Base-by-base conservation (phyloP, 768 basidiomycete species). In the Collybia sordida region DNA sequence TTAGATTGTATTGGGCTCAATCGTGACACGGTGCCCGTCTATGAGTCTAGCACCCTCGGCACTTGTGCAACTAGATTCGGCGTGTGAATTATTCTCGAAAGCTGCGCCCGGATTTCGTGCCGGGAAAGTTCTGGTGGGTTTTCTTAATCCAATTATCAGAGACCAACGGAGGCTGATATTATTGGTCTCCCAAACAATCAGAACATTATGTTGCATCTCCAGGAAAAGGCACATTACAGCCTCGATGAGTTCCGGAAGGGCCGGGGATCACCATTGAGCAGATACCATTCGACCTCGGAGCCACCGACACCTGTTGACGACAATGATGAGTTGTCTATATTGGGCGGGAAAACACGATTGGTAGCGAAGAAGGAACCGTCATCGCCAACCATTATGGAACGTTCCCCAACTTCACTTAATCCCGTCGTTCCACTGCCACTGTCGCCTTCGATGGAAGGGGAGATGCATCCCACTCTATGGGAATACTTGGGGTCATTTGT, bases 11-110 rank as follows among this genome's bases (percentile, higher is more conserved):
- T 67, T 89, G 41, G 86, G 86, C 28, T 85, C 86, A 18, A 86
- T 89, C 28, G 86, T 88, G 9, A 89, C 87, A 15, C 75, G 86
- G 44, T 88, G 86, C 65, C 86, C 87, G 9, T 88, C 87, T 15
- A 86, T 88, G 81, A 86, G 85, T 57, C 66, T 89, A 52, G 87
- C 86, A 18, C 83, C 85, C 15, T 88, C 86, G 19, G 87, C 86
- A 3, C 75, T 89, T 7, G 76, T 80, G 6, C 87, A 89, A 58
- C 69, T 89, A 23, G 85, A 88, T 60, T 87, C 87, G 0, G 86
- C 86, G 5, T 88, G 85, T 56, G 82, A 87, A 49, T 73, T 88
- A 24, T 88, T 88, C 57, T 73, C 82, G n/a, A 85, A 83, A 61
- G 79, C 84, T 17, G 85, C 86, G 8, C 73, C 69, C 17, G 82